phyloP scores from a whole-genome alignment of 441 rosid species.

The Pelargonium cotyledonis region DNA sequence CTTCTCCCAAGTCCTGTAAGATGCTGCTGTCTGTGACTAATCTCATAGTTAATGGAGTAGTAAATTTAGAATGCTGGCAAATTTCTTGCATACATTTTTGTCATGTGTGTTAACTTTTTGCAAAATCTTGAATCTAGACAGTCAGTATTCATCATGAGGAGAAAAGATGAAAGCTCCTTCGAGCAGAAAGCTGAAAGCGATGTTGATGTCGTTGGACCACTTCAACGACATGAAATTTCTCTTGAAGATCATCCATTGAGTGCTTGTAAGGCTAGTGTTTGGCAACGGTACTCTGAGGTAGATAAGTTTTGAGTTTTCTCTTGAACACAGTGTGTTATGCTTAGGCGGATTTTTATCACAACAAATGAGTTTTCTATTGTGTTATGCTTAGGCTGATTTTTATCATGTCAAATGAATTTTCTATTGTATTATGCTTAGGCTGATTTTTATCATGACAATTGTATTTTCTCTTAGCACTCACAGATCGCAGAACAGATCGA shows the following conservation, averaged over 20 bases:
- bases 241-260: slow-evolving; percentile 74
- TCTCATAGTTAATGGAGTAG: background rate
- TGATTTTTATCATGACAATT: slow-evolving; percentile 14
- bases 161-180: slow-evolving; percentile 25
- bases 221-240: slow-evolving; percentile 48
- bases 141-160: slow-evolving; percentile 35
- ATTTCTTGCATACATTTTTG: too few species aligned
- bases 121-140: slow-evolving; percentile 43
- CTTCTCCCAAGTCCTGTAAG: slow-evolving; percentile 64
- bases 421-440: slow-evolving; percentile 9
- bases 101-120: slow-evolving; percentile 1
- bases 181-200: slow-evolving; percentile 24
- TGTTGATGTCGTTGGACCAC: slow-evolving; percentile 41
- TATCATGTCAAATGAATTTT: too few species aligned
- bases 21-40: slow-evolving; percentile 16
- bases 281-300: slow-evolving; percentile 66
- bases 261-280: slow-evolving; percentile 49
- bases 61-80: slow-evolving; percentile 6
- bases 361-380: too few species aligned
- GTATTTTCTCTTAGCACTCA: slow-evolving; percentile 39
- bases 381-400: too few species aligned
- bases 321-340: background rate
- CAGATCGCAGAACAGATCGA: slow-evolving; percentile 63
- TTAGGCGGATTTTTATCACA: too few species aligned
- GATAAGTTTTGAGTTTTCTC: slow-evolving; percentile 10